A percentile compares a stretch with the other conserved stretches of the same genome.
phyloP scores from a whole-genome alignment of 2,329 filamentous ascomycete species.

The Verticillium nonalfalfae region DNA sequence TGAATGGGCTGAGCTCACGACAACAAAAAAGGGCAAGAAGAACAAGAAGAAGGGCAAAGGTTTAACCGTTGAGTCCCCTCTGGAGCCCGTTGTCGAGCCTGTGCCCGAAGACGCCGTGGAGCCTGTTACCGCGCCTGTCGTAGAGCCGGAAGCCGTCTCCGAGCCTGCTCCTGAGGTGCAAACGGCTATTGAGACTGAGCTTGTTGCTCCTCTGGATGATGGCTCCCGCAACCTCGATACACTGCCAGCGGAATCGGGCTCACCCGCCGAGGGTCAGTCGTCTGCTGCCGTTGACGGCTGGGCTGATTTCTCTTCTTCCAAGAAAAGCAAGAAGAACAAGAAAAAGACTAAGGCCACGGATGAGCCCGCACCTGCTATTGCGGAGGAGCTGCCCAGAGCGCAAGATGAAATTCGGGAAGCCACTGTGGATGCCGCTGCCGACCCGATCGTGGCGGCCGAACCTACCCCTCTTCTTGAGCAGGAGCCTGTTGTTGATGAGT shows the following conservation, averaged over 20 bases:
- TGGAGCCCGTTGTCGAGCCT: background rate
- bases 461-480: background rate
- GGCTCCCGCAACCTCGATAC: background rate
- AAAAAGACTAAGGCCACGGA: background rate
- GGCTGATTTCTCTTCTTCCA: background rate
- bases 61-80: too few species aligned
- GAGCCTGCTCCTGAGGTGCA: background rate
- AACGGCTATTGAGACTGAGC: background rate
- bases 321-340: slow-evolving; percentile 3
- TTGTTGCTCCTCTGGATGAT: background rate
- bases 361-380: background rate
- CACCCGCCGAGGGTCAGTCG: background rate
- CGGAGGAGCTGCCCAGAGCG: background rate
- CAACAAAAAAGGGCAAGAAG: slow-evolving; percentile 3
- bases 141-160: background rate
- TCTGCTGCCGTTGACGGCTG: background rate
- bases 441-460: background rate
- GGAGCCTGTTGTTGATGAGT: background rate
- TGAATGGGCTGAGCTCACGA: slow-evolving; percentile 9
- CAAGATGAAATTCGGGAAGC: background rate
- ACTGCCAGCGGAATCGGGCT: background rate
- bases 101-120: background rate
- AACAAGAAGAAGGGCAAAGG: slow-evolving; percentile 15
- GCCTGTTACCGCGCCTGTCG: background rate
- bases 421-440: background rate